Conservation (phyloP, 139 green algal genomes). For the Penium margaritaceum region DNA sequence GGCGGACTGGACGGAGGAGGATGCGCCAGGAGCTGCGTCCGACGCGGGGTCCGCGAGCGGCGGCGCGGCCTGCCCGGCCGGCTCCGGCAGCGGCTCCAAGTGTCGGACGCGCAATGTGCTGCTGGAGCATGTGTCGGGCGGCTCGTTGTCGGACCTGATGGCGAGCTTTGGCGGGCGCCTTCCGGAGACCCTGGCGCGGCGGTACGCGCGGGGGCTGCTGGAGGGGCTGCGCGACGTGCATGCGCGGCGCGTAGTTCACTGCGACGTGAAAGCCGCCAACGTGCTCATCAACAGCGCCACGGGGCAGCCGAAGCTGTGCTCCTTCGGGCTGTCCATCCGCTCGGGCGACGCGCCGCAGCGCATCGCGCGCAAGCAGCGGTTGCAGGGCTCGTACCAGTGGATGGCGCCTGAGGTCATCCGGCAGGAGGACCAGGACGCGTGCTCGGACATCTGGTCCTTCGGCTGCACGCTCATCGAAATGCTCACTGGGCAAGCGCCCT, state of each 20-base stretch:
- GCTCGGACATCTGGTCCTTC: conserved; percentile 88
- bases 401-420: conserved; percentile 80
- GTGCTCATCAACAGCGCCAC: conserved; percentile 1
- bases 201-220: neutral
- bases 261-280: conserved; percentile 21
- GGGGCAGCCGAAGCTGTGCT: conserved; percentile 7
- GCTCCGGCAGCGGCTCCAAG: too few species aligned
- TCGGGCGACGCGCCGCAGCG: neutral
- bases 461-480: conserved; percentile 94
- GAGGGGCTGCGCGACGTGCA: conserved; percentile 11
- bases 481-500: conserved; percentile 78
- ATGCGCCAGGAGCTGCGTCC: too few species aligned
- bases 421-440: conserved; percentile 11
- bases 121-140: conserved; percentile 37
- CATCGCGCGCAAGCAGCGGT: conserved; percentile 11
- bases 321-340: neutral
- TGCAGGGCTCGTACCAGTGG: conserved; percentile 89
- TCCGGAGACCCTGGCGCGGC: neutral
- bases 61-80: too few species aligned
- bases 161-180: conserved; percentile 5
- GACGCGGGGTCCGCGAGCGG: too few species aligned
- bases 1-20: too few species aligned
- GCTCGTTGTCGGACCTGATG: conserved; percentile 27
- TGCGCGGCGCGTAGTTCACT: conserved; percentile 5
- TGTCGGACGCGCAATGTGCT: too few species aligned